Evolutionary conservation across 2,329 filamentous ascomycete species (phyloP).

Genomic region (Aspergillus japonicus): DNA sequence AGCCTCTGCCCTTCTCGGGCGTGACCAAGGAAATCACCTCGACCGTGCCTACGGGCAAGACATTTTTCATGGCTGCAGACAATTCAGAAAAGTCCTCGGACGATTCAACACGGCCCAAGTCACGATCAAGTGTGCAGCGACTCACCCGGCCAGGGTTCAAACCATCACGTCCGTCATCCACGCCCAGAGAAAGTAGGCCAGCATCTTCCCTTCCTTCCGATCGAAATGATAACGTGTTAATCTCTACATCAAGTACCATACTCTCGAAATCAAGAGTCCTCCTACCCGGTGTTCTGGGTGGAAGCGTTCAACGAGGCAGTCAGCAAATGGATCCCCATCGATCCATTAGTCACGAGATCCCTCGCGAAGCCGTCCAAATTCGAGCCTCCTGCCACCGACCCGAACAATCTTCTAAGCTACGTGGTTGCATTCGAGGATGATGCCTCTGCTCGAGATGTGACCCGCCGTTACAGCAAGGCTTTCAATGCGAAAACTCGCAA

Average conservation of each 20-base stretch:
- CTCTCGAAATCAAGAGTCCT: constrained; percentile 63
- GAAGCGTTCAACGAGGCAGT: constrained; percentile 83
- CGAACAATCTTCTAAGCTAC: constrained; percentile 75
- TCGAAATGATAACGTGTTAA: neutral
- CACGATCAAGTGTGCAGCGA: constrained; percentile 26
- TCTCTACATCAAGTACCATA: constrained; percentile 32
- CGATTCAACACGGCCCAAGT: constrained; percentile 19
- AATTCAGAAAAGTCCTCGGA: constrained; percentile 32
- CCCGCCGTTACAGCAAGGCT: constrained; percentile 78
- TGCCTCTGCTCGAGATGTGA: constrained; percentile 77
- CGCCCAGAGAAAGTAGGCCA: constrained; percentile 21
- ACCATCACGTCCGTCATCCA: constrained; percentile 20
- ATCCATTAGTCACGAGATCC: constrained; percentile 77
- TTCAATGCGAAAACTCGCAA: constrained; percentile 89
- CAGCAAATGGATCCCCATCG: constrained; percentile 88
- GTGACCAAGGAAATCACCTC: constrained; percentile 46
- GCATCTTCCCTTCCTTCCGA: neutral
- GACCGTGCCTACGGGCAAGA: constrained; percentile 38
- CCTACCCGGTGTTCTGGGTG: constrained; percentile 88
- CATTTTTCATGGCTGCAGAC: constrained; percentile 40
- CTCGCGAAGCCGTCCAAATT: constrained; percentile 73
- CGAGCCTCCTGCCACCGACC: constrained; percentile 78
- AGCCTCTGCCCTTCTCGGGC: constrained; percentile 69
- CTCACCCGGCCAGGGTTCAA: constrained; percentile 40
- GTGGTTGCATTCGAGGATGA: constrained; percentile 83